Conservation (phyloP, 768 basidiomycete species). For the Mycena leptocephala region DNA sequence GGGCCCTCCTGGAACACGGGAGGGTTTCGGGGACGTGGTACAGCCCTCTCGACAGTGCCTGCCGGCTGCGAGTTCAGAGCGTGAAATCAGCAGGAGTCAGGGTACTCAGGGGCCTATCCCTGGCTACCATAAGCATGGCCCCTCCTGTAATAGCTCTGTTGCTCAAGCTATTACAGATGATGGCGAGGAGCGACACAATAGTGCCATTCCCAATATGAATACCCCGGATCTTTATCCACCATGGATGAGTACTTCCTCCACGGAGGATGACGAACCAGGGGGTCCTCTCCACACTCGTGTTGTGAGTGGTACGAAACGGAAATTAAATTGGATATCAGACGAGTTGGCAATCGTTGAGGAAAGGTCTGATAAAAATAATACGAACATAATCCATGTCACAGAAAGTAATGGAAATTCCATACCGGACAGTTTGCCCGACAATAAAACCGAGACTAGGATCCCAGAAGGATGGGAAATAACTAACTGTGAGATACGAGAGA, state of each 20-base stretch:
- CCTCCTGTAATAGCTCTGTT: too few relatives aligned
- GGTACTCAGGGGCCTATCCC: slow-evolving; percentile 7
- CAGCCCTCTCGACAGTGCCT: slow-evolving; percentile 19
- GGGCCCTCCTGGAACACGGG: slow-evolving; percentile 18
- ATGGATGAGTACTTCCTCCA: background rate
- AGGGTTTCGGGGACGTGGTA: slow-evolving; percentile 15
- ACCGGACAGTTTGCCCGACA: background rate
- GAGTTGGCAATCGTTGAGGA: background rate
- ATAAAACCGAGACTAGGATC: background rate
- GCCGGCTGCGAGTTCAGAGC: slow-evolving; percentile 17
- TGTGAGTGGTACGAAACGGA: slow-evolving; percentile 6
- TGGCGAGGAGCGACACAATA: background rate
- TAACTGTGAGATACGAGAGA: background rate
- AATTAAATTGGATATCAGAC: background rate
- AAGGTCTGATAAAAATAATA: background rate
- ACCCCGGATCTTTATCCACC: background rate
- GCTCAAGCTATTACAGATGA: background rate
- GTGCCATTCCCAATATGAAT: background rate
- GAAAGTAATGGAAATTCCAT: background rate
- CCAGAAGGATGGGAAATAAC: background rate
- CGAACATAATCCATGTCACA: background rate
- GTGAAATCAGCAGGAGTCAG: slow-evolving; percentile 20
- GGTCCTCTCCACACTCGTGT: background rate
- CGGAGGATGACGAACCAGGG: background rate
- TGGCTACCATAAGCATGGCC: background rate